A percentile compares a stretch with the other conserved stretches of the same genome.
These are phyloP conservation scores for Ustilaginoidea virens DNA, from an alignment of 2,329 filamentous ascomycete genomes.

Conservation along the genomic window DNA sequence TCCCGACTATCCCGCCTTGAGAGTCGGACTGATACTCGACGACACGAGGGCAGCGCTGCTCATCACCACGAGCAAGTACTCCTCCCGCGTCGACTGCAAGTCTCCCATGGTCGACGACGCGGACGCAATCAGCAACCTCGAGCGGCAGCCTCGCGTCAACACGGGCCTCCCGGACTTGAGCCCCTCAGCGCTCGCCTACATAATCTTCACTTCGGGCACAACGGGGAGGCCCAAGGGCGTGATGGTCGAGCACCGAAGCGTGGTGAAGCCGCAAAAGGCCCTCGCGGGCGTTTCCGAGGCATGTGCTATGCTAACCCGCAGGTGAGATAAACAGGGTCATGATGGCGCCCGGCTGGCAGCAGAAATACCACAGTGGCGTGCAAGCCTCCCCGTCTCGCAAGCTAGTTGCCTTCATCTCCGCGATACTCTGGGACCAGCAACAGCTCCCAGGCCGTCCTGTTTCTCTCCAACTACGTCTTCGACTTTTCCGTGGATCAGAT, in stretches of 20 bases:
- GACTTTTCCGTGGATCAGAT: conserved; percentile 4
- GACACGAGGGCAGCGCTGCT: neutral
- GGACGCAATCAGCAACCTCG: neutral
- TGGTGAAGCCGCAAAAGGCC: neutral
- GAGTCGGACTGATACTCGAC: neutral
- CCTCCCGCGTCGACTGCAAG: no score
- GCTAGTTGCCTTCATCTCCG: no score
- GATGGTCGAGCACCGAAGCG: conserved; percentile 8
- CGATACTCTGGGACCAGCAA: conserved; percentile 4
- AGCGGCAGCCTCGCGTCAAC: neutral
- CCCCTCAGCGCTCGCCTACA: conserved; percentile 6
- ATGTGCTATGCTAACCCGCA: no score
- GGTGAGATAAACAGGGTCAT: no score
- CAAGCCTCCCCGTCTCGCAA: no score
- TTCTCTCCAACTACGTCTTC: conserved; percentile 6
- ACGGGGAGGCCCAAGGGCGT: conserved; percentile 12
- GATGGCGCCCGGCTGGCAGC: no score
- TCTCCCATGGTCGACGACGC: no score
- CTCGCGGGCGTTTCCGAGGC: no score
- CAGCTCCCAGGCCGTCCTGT: conserved; percentile 2
- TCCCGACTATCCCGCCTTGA: neutral
- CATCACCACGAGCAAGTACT: neutral
- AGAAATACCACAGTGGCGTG: no score
- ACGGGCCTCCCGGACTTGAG: neutral
- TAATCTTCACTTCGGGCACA: conserved; percentile 11